Conservation (phyloP, 495 filamentous ascomycete genomes). For the Immersiella caudata region DNA sequence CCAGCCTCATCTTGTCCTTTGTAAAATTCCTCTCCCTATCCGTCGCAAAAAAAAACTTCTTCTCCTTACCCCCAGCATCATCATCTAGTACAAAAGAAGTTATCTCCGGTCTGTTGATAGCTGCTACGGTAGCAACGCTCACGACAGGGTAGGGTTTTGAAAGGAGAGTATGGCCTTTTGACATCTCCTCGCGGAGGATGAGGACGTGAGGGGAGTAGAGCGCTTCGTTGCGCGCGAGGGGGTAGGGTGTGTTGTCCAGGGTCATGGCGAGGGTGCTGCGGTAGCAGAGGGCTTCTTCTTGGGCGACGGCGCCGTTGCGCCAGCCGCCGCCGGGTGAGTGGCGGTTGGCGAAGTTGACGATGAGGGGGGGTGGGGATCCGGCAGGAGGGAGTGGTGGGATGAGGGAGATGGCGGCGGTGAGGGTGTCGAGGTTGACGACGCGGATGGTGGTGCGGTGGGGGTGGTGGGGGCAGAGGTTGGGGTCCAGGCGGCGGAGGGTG, state of each 20-base stretch:
- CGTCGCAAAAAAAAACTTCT: background rate
- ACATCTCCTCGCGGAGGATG: constrained; percentile 52
- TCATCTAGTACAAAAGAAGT: background rate
- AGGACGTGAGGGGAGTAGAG: constrained; percentile 63
- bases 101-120: background rate
- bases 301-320: constrained; percentile 54
- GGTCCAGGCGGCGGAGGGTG: constrained; percentile 8
- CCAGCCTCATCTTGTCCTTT: constrained; percentile 14
- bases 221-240: constrained; percentile 42
- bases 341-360: constrained; percentile 61
- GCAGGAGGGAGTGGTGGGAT: background rate
- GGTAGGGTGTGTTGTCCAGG: constrained; percentile 54
- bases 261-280: constrained; percentile 58
- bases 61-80: background rate
- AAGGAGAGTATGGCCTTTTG: constrained; percentile 46
- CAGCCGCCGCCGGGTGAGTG: constrained; percentile 57
- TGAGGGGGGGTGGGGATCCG: background rate
- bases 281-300: constrained; percentile 67
- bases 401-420: constrained; percentile 7
- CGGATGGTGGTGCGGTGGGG: background rate
- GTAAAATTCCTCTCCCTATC: background rate
- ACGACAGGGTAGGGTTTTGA: background rate
- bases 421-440: constrained; percentile 11
- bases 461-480: constrained; percentile 1
- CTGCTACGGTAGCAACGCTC: background rate